These are phyloP conservation scores for Protea cynaroides DNA, from an alignment of 164 flowering plant genomes.

Conservation along the genomic window DNA sequence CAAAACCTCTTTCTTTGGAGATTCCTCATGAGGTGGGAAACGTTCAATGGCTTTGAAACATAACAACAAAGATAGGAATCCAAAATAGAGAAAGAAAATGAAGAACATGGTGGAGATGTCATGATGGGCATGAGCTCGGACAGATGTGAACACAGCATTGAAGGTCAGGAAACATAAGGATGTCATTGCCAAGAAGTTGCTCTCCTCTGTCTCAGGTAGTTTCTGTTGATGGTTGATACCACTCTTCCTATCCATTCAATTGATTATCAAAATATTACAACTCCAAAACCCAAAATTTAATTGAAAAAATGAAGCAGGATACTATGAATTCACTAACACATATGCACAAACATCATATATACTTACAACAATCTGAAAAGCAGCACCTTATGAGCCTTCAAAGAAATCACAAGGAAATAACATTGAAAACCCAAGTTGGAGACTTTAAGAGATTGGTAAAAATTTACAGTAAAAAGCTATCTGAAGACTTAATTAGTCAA, in stretches of 20 bases:
- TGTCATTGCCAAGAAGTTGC: neutral
- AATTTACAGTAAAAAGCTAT: too few relatives aligned
- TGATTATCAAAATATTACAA: too few relatives aligned
- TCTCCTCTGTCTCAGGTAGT: neutral
- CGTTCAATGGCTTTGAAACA: neutral
- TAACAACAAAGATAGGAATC: neutral
- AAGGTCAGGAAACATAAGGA: neutral
- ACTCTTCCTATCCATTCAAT: neutral
- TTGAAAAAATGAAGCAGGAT: too few relatives aligned
- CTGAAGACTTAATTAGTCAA: too few relatives aligned
- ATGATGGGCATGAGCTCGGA: neutral
- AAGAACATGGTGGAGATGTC: neutral
- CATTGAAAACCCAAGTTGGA: too few relatives aligned
- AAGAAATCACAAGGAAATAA: too few relatives aligned
- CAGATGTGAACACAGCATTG: neutral
- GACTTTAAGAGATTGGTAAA: too few relatives aligned
- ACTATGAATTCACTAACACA: too few relatives aligned
- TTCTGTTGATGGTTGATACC: neutral
- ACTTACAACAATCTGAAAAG: too few relatives aligned
- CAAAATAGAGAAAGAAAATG: slow-evolving; percentile 3
- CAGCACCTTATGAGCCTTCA: too few relatives aligned
- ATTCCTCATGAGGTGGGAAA: slow-evolving; percentile 2
- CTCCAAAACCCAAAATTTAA: too few relatives aligned
- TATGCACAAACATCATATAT: too few relatives aligned
- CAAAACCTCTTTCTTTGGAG: slow-evolving; percentile 4